A percentile compares a stretch with the other conserved stretches of the same genome.
Conservation (phyloP, 306 rosid genomes). For the Corylus avellana region DNA sequence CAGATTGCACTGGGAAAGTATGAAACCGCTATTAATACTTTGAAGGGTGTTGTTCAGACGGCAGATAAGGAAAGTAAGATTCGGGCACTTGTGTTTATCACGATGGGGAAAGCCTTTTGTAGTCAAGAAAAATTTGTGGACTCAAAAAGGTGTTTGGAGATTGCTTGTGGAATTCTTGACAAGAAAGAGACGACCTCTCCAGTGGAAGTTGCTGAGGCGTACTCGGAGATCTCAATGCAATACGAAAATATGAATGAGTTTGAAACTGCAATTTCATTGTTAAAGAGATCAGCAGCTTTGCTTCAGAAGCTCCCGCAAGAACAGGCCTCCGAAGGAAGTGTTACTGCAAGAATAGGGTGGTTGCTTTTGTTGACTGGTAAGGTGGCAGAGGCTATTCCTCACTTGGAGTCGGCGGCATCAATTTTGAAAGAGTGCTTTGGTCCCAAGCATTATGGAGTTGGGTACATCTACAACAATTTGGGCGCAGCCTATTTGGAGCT, state of each 20-base stretch:
- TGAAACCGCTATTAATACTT: slow-evolving; percentile 73
- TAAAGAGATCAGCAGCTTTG: slow-evolving; percentile 69
- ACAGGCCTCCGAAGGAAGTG: slow-evolving; percentile 88
- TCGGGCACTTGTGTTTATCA: slow-evolving; percentile 72
- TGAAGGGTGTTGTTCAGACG: slow-evolving; percentile 59
- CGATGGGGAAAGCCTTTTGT: slow-evolving; percentile 87
- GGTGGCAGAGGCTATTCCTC: slow-evolving; percentile 85
- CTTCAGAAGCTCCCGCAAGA: slow-evolving; percentile 90
- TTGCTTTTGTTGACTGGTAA: slow-evolving; percentile 79
- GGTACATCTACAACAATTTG: slow-evolving; percentile 88
- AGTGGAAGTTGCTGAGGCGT: slow-evolving; percentile 81
- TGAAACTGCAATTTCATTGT: slow-evolving; percentile 80
- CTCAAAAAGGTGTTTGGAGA: slow-evolving; percentile 70
- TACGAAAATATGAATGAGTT: slow-evolving; percentile 90
- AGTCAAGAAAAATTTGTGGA: slow-evolving; percentile 70
- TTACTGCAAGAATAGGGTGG: slow-evolving; percentile 93
- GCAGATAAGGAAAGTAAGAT: slow-evolving; percentile 74
- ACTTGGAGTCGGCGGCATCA: slow-evolving; percentile 88
- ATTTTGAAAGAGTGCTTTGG: slow-evolving; percentile 89
- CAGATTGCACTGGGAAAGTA: slow-evolving; percentile 79
- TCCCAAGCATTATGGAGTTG: slow-evolving; percentile 93
- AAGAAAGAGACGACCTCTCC: slow-evolving; percentile 62
- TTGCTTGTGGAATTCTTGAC: slow-evolving; percentile 77
- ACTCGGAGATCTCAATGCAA: slow-evolving; percentile 82
- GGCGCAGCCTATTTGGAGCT: slow-evolving; percentile 95